These are phyloP conservation scores for Claviceps sp. DNA, from an alignment of 2,329 filamentous ascomycete genomes.

Conservation along the genomic window DNA sequence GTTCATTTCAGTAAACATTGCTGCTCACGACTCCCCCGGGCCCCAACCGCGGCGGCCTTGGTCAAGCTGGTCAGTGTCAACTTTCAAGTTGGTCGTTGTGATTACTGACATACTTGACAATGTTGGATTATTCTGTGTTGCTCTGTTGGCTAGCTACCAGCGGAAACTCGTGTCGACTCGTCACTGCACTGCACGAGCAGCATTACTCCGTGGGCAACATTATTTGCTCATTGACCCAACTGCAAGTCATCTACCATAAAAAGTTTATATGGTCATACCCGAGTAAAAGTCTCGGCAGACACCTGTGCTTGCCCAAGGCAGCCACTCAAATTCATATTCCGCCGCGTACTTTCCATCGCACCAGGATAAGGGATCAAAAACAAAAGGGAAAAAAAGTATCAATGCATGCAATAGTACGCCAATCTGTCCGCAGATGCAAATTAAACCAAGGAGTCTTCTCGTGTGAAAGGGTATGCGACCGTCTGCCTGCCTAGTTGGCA, in stretches of 20 bases:
- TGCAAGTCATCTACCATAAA: neutral
- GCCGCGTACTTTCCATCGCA: neutral
- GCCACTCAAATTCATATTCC: neutral
- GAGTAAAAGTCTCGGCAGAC: neutral
- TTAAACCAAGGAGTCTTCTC: conserved; percentile 8
- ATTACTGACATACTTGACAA: too few species aligned
- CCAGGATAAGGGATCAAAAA: neutral
- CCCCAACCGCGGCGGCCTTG: too few species aligned
- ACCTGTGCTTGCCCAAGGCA: neutral
- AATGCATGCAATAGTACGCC: conserved; percentile 8
- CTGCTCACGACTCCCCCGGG: too few species aligned
- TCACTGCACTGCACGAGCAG: neutral
- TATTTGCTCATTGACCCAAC: neutral
- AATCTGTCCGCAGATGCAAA: conserved; percentile 4
- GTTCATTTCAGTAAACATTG: too few species aligned
- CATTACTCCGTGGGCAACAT: neutral
- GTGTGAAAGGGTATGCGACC: neutral
- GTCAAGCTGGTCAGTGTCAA: too few species aligned
- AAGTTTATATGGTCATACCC: conserved; percentile 4
- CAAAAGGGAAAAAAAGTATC: conserved; percentile 5
- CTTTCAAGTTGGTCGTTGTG: too few species aligned
- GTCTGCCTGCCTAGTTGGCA: conserved; percentile 47
- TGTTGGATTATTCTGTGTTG: too few species aligned
- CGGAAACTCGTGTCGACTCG: neutral
- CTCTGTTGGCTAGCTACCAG: too few species aligned